A percentile compares a stretch with the other conserved stretches of the same genome.
Conservation (phyloP, 306 rosid genomes). For the Prunus padus region DNA sequence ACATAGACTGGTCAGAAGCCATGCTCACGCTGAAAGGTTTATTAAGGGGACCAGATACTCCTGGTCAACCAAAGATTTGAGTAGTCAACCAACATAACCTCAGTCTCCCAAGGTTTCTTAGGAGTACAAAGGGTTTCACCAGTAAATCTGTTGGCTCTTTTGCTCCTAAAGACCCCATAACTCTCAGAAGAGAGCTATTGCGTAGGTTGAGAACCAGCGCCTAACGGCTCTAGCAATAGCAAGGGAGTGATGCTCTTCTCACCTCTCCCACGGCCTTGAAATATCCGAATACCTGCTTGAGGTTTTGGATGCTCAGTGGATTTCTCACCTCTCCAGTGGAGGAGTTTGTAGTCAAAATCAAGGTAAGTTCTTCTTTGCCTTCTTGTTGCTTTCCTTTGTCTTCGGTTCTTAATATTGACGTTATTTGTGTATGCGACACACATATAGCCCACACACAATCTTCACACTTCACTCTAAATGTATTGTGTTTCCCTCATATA, state of each 20-base stretch:
- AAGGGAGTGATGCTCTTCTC: neutral
- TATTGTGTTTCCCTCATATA: no score
- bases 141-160: neutral
- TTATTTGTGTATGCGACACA: no score
- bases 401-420: no score
- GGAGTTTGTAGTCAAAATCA: neutral
- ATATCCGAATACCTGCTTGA: no score
- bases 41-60: neutral
- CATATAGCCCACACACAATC: no score
- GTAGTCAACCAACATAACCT: neutral
- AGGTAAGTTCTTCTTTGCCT: neutral
- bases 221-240: neutral
- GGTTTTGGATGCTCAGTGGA: neutral
- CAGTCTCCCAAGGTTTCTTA: neutral
- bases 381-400: no score
- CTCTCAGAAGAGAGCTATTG: neutral
- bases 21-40: neutral
- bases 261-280: neutral
- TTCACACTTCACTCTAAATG: no score
- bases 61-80: neutral
- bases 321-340: neutral
- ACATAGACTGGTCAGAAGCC: neutral
- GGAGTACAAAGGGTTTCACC: neutral
- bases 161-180: neutral
- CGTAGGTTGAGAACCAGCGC: no score